Evolutionary conservation across 2,329 filamentous ascomycete genomes (phyloP), one percentile per base, ranked within the genome.

Genomic region (Xylariaceae sp.): DNA sequence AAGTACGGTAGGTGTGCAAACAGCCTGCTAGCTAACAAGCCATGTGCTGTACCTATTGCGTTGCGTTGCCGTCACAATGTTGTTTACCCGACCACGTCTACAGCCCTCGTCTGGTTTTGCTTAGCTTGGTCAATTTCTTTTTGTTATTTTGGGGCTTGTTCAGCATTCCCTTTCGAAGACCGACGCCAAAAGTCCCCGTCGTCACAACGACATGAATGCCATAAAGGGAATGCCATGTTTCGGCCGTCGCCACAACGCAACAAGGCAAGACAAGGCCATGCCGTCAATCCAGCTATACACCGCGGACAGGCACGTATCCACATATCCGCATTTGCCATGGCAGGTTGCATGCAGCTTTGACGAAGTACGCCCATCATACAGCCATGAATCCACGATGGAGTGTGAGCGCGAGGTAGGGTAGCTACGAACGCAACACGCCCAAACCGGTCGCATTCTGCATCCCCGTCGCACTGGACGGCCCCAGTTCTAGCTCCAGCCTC

Each of bases 201-300:
- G 32, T 34, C 19, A 39, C 18, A 34, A 47, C 26, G 36, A 40
- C 18, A 42, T 30, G 30, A 52, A 50, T 53, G 46, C 50, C 44
- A 51, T 36, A 52, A 53, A 29, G 48, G 55, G 53, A 53, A 58
- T 58, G 58, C 29, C 46, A 34, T 60, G 58, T 60, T 55, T 60
- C 54, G 50, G 54, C 29, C 46, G 36, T 40, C 42, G 39, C 26
- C 10, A 32, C 30, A 10, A 45, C 42, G 45, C 37, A 3, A 10
- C 13, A 26, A 13, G 44, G 40, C 49, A 34, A 49, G 49, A 51
- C 51, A 36, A 29, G 21, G 34, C 44, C 48, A 22, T 49, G 26
- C 26, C 44, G 19, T 32, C n/a, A 30, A 36, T 19, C 7, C 29
- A 49, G 43, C 53, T 46, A 47, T 48, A 22, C 32, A 15, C 45